Base-by-base conservation (phyloP, 1,139 yeast genomes). In the Yamadazyma membranifaciens region DNA sequence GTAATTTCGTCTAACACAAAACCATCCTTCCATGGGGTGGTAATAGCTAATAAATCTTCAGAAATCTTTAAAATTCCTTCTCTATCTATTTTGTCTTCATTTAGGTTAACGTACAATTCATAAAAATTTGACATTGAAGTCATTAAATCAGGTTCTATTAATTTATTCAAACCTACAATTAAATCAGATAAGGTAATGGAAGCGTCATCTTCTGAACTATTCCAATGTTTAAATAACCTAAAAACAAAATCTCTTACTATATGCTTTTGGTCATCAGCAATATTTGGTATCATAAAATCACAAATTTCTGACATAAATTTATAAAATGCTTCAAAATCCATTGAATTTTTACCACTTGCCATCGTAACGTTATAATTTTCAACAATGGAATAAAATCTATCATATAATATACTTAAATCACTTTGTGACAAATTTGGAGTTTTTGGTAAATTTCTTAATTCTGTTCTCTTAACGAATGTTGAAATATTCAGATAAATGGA, bases 391-490 rank as follows among this genome's bases (percentile, higher is more conserved):
- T 89, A 89, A 59, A 83, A 92, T 35, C 95, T 69, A 57, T 92
- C 98, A 57, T 92, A 92, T 6, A 89, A 69, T 33, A 83, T 75
- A 4, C 89, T 80, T 27, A 88, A 53, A 30, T 87, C 79, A 1
- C 73, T 80, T 31, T 65, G 69, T 3, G 73, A 61, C 35, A 92
- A 66, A 53, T 86, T 78, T 16, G 70, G 72, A 0, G 88, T 78
- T 54, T 83, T 83, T 20, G 94, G 91, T 44, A 92, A 67, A 58
- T 87, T 89, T 49, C 98, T 75, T 31, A 92, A 61, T 59, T 92
- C 97, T 0, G 98, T 88, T 44, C 96, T 75, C 60, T 92, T 92
- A 33, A 94, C 95, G 66, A 92, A 92, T 0, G 83, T 73, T 49
- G 94, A 95, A 47, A 92, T 88, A 45, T 92, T 91, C 51, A 79